Evolutionary conservation across 495 filamentous ascomycete genomes (phyloP).

Genomic region (Choiromyces venosus): DNA sequence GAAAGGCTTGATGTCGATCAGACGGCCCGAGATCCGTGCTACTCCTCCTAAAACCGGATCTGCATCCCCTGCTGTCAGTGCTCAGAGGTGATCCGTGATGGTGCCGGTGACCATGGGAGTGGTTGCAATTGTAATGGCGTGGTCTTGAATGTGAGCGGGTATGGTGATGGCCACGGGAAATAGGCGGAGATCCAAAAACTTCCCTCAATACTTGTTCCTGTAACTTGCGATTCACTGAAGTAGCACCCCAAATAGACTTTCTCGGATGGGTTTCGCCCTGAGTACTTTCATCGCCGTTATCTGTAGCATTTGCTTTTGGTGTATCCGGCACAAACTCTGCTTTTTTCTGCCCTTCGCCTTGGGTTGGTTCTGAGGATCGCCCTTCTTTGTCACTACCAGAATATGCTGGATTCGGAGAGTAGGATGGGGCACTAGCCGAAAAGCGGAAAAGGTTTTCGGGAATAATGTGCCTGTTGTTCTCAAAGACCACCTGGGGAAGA

Average conservation of each 20-base stretch:
- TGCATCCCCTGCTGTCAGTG: conserved; percentile 1
- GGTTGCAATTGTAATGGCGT: conserved; percentile 55
- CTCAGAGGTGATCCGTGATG: conserved; percentile 36
- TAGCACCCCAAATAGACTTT: conserved; percentile 61
- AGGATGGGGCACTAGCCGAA: conserved; percentile 40
- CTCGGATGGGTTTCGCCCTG: conserved; percentile 16
- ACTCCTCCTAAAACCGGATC: conserved; percentile 26
- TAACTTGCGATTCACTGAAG: conserved; percentile 79
- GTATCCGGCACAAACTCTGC: conserved; percentile 5
- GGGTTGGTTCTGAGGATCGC: background rate
- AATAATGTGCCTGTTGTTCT: conserved; percentile 92
- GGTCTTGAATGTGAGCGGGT: conserved; percentile 56
- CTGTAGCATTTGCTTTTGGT: background rate
- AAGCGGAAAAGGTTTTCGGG: conserved; percentile 69
- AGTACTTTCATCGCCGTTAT: conserved; percentile 5
- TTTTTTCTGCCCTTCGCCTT: conserved; percentile 7
- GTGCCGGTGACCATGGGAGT: conserved; percentile 48
- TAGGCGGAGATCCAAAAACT: conserved; percentile 79
- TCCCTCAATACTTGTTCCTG: conserved; percentile 91
- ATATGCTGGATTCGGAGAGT: conserved; percentile 23
- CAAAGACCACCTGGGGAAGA: conserved; percentile 87
- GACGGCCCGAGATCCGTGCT: conserved; percentile 30
- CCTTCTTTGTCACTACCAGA: conserved; percentile 7
- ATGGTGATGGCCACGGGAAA: conserved; percentile 57
- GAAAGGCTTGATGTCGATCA: conserved; percentile 18